Evolutionary conservation across 2,329 filamentous ascomycete genomes (phyloP).

Genomic region (Aspergillus phoenicis): DNA sequence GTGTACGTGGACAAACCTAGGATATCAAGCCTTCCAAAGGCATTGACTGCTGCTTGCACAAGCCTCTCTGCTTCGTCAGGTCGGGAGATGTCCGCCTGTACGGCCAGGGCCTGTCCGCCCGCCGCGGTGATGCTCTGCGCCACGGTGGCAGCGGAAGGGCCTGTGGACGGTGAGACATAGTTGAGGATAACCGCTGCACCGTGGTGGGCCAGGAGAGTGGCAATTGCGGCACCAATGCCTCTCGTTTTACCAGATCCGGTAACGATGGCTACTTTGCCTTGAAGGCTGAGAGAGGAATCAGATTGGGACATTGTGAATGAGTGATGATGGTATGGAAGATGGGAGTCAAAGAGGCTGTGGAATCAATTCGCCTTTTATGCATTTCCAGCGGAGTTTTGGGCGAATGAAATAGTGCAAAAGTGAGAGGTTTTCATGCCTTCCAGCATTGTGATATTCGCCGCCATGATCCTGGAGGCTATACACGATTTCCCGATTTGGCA

Average conservation of each 20-base stretch:
- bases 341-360: not conserved
- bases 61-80: slow-evolving; percentile 9
- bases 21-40: slow-evolving; percentile 2
- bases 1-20: not conserved
- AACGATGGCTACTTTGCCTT: slow-evolving; percentile 36
- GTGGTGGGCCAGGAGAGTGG: slow-evolving; percentile 64
- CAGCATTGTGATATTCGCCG: too few relatives aligned
- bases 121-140: slow-evolving; percentile 7
- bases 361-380: not conserved
- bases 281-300: slow-evolving; percentile 2
- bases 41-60: not conserved
- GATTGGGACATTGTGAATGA: not conserved
- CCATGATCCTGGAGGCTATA: not conserved
- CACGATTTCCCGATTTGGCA: slow-evolving; percentile 4
- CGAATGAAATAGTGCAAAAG: not conserved
- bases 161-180: slow-evolving; percentile 48
- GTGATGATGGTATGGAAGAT: not conserved
- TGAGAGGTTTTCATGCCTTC: not conserved
- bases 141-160: slow-evolving; percentile 10
- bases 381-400: too few relatives aligned
- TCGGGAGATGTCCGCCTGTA: slow-evolving; percentile 17
- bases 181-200: slow-evolving; percentile 69
- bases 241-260: slow-evolving; percentile 49
- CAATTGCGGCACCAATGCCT: slow-evolving; percentile 69
- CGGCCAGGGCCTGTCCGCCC: slow-evolving; percentile 15